A percentile compares a stretch with the other conserved stretches of the same genome.
Conservation (phyloP, 2,329 filamentous ascomycete genomes). For the Mollisia scopiformis region DNA sequence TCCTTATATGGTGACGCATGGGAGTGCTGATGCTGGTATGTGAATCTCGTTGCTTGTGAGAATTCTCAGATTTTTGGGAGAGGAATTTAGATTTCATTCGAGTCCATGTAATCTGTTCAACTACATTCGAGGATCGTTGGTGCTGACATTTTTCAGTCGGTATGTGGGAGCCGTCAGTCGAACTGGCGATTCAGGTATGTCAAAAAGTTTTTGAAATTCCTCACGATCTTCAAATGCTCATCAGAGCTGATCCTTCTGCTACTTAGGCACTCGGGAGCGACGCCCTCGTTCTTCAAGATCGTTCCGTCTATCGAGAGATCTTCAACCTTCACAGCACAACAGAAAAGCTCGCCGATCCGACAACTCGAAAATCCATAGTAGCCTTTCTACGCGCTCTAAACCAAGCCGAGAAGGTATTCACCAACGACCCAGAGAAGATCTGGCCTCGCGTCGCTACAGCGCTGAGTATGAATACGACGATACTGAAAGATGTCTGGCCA, state of each 20-base stretch:
- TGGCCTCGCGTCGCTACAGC: conserved; percentile 7
- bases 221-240: not conserved
- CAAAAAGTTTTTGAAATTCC: too few species aligned
- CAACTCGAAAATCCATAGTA: conserved; percentile 18
- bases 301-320: conserved; percentile 16
- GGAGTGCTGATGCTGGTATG: conserved; percentile 18
- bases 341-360: conserved; percentile 12
- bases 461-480: conserved; percentile 9
- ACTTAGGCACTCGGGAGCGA: conserved; percentile 6
- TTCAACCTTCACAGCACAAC: conserved; percentile 17
- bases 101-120: too few species aligned
- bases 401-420: conserved; percentile 10
- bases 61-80: too few species aligned
- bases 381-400: conserved; percentile 17
- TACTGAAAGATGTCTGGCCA: conserved; percentile 18
- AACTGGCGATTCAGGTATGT: conserved; percentile 4
- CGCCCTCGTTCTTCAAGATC: conserved; percentile 14
- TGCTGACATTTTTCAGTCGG: not conserved
- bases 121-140: too few species aligned
- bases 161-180: conserved; percentile 4
- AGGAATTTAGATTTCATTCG: too few species aligned
- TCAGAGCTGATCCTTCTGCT: not conserved
- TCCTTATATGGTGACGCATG: conserved; percentile 15
- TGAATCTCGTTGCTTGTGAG: conserved; percentile 1
- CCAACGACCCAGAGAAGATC: conserved; percentile 3